These are phyloP conservation scores for Myriosclerotinia curreyana DNA, from an alignment of 2,329 filamentous ascomycete genomes.

Conservation along the genomic window DNA sequence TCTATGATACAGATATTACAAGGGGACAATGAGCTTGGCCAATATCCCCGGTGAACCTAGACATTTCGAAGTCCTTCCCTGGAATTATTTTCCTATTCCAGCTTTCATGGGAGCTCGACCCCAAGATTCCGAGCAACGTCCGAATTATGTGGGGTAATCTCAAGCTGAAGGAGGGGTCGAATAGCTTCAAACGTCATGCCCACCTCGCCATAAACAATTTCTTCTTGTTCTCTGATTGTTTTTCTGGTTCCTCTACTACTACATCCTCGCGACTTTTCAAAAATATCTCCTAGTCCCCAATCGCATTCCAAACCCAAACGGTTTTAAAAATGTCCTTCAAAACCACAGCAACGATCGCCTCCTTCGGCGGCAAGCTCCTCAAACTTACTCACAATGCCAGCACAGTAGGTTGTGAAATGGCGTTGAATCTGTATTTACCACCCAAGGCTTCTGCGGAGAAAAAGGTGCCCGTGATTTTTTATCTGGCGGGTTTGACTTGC, in stretches of 20 bases:
- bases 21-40: background rate
- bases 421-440: conserved; percentile 87
- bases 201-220: conserved; percentile 9
- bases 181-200: conserved; percentile 34
- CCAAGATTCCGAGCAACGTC: conserved; percentile 16
- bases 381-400: conserved; percentile 86
- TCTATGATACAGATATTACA: conserved; percentile 4
- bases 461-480: conserved; percentile 78
- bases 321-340: conserved; percentile 70
- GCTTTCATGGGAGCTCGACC: background rate
- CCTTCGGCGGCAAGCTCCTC: conserved; percentile 89
- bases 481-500: conserved; percentile 91
- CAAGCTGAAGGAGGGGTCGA: conserved; percentile 30
- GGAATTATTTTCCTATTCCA: conserved; percentile 16
- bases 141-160: conserved; percentile 21
- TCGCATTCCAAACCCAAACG: background rate
- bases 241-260: background rate
- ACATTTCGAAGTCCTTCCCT: background rate
- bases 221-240: background rate
- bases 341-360: conserved; percentile 83
- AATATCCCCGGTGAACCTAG: background rate
- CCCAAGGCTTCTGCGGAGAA: conserved; percentile 54
- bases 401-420: conserved; percentile 83
- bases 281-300: background rate
- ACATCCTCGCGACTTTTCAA: background rate